Base-by-base conservation (phyloP, 495 filamentous ascomycete genomes). In the Aspergillus ostianus region DNA sequence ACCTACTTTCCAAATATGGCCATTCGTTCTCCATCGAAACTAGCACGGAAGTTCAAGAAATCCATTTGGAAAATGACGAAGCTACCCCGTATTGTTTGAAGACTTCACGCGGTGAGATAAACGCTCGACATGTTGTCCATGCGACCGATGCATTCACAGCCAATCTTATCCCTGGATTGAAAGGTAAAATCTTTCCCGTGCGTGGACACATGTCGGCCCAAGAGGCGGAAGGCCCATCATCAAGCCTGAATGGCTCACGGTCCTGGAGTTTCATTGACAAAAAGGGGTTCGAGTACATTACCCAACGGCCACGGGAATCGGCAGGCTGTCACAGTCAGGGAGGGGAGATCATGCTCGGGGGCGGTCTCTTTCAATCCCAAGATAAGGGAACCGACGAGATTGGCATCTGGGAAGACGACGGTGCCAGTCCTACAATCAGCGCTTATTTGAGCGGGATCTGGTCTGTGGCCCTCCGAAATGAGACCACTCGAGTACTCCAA, bases 181-280 rank as follows among this genome's bases (percentile, higher is more conserved):
- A 66, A 45, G 74, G 76, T 3, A 75, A 70, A 47, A 41, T 83
- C 21, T 74, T 79, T 15, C 79, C 81, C 1, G 53, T 73, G 0
- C 73, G 79, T 8, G 81, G 77, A 0, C 76, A 80, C 46, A 83
- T 83, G 80, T 71, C 73, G 2, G 69, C 68, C 5, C 77, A 82
- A 64, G 56, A 53, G 6, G 67, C 76, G 2, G 55, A 59, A 21
- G 9, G 41, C 5, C 30, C 44, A 4, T 71, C 69, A 23, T 47
- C 57, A 0, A 21, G 27, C 1, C 9, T 63, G 4, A 51, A 65
- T 9, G 68, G 64, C 7, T 58, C 65, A 0, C 66, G 57, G 4
- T 69, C 67, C 15, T 73, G 76, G 77, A 67, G 64, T 2, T 54
- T 82, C 15, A 53, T 67, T 0, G 72, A 71, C 53, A 67, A 69